A percentile compares a stretch with the other conserved stretches of the same genome.
Conservation (phyloP, 225 moss, liverwort and hornwort species). For the Thuidium tamariscinum region DNA sequence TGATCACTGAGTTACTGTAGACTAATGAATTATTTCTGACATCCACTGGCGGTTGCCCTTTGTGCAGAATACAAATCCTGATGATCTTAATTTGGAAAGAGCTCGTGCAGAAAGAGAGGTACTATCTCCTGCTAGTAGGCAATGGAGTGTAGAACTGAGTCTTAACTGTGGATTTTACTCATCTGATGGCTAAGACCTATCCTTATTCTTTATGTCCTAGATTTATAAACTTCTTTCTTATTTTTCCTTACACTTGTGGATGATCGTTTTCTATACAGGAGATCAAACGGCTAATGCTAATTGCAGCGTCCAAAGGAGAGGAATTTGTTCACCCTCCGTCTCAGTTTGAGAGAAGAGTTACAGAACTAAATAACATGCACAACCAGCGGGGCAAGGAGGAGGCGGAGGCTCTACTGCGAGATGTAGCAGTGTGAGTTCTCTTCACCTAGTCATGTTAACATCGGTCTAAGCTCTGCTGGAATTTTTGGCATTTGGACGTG, state of each 20-base stretch:
- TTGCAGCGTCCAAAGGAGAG: conserved; percentile 49
- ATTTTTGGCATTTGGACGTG: background rate
- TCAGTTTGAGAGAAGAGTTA: conserved; percentile 52
- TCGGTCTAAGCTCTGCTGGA: background rate
- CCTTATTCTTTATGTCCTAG: background rate
- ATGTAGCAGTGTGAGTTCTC: conserved; percentile 48
- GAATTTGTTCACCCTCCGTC: conserved; percentile 42
- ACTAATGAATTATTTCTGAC: background rate
- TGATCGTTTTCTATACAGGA: conserved; percentile 25
- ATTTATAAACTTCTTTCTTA: background rate
- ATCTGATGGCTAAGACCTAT: background rate
- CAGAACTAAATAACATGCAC: conserved; percentile 65
- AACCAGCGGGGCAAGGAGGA: conserved; percentile 50
- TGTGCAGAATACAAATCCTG: conserved; percentile 59
- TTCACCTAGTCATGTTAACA: background rate
- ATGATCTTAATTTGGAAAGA: conserved; percentile 50
- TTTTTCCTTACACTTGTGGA: background rate
- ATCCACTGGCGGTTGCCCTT: background rate
- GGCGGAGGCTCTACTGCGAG: conserved; percentile 61
- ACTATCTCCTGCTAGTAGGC: background rate
- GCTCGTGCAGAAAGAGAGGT: conserved; percentile 92
- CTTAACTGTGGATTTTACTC: background rate
- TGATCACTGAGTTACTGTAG: background rate
- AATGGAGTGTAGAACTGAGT: background rate
- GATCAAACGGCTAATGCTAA: conserved; percentile 17